Conservation (phyloP, 208 protist species). For the Giardia duodenalis region DNA sequence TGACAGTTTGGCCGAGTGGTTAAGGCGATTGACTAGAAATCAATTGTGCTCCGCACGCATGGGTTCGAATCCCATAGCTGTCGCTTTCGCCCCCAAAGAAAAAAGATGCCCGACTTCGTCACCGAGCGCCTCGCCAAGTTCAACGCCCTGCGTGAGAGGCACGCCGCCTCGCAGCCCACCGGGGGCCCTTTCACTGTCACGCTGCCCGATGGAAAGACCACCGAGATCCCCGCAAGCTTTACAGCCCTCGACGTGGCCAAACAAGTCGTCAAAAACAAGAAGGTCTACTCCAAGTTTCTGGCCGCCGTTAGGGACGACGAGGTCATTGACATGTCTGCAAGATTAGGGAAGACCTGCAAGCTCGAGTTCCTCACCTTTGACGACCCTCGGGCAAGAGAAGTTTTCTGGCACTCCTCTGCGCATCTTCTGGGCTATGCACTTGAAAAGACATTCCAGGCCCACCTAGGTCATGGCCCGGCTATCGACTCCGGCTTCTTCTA, state of each 20-base stretch:
- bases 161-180: neutral
- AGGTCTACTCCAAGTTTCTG: slow-evolving; percentile 25
- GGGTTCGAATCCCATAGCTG: slow-evolving; percentile 28
- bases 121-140: neutral
- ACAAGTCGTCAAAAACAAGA: neutral
- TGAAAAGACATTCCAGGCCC: slow-evolving; percentile 68
- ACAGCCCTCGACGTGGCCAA: neutral
- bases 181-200: neutral
- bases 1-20: slow-evolving; percentile 27
- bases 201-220: neutral
- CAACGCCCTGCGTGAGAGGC: neutral
- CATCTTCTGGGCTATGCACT: slow-evolving; percentile 94
- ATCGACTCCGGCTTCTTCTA: slow-evolving; percentile 79
- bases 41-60: slow-evolving; percentile 22
- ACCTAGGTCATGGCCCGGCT: slow-evolving; percentile 78
- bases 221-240: neutral
- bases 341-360: neutral
- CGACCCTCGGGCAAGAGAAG: slow-evolving; percentile 55
- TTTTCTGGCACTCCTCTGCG: slow-evolving; percentile 96
- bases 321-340: neutral
- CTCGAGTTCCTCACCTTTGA: slow-evolving; percentile 27
- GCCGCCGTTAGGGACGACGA: neutral
- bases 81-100: too few relatives aligned
- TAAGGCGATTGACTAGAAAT: slow-evolving; percentile 31
- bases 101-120: neutral